These are phyloP conservation scores for Nemophila menziesii DNA, from an alignment of 257 asterid genomes.

Conservation along the genomic window DNA sequence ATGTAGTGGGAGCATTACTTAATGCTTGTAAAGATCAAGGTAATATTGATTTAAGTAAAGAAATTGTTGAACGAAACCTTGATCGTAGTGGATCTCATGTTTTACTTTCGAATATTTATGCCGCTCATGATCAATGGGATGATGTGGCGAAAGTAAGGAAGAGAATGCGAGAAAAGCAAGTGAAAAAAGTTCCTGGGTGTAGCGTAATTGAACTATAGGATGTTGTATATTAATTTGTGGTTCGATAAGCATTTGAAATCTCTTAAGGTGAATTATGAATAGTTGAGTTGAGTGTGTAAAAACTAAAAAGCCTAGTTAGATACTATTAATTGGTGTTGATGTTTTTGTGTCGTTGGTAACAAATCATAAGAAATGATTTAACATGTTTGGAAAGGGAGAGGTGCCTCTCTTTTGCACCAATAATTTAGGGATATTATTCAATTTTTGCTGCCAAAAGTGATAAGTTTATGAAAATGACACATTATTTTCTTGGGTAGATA, in stretches of 20 bases:
- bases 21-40: constrained; percentile 37
- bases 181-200: constrained; percentile 41
- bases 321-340: too few species aligned
- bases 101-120: constrained; percentile 45
- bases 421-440: too few species aligned
- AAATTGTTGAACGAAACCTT: constrained; percentile 15
- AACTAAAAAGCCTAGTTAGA: too few species aligned
- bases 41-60: constrained; percentile 18
- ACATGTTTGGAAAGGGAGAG: too few species aligned
- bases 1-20: constrained; percentile 36
- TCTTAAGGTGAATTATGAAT: constrained; percentile 5
- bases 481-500: too few species aligned
- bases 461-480: too few species aligned
- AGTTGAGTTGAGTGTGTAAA: too few species aligned
- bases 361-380: too few species aligned
- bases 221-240: constrained; percentile 13
- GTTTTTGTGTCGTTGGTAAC: too few species aligned
- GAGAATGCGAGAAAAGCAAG: constrained; percentile 31
- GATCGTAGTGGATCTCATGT: constrained; percentile 30
- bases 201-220: constrained; percentile 33
- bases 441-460: too few species aligned
- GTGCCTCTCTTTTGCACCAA: too few species aligned
- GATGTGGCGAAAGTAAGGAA: constrained; percentile 35
- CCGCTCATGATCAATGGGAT: constrained; percentile 33
- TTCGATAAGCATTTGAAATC: constrained; percentile 21